Evolutionary conservation across 2,329 filamentous ascomycete genomes (phyloP).

Genomic region (Chrysosporium keratinophilum): DNA sequence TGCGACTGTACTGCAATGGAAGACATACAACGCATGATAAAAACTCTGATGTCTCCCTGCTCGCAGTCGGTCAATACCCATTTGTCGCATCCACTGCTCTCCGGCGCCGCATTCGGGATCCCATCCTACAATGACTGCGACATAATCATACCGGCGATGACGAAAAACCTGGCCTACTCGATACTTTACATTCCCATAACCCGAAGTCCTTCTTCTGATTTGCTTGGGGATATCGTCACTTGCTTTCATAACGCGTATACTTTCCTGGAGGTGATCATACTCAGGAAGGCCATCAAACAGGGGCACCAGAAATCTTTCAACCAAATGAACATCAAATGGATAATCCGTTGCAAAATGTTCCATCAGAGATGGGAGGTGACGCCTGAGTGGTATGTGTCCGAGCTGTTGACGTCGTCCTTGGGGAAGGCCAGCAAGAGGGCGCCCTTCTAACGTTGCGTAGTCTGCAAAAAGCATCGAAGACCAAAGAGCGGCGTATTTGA

Average conservation of each 20-base stretch:
- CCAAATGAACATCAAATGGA: constrained; percentile 60
- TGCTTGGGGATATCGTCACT: constrained; percentile 48
- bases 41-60: constrained; percentile 58
- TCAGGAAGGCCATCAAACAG: constrained; percentile 46
- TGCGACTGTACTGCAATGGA: not conserved
- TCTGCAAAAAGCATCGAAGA: constrained; percentile 48
- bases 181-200: constrained; percentile 47
- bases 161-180: constrained; percentile 73
- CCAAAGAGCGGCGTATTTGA: constrained; percentile 67
- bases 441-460: constrained; percentile 21
- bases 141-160: constrained; percentile 69
- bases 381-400: constrained; percentile 45
- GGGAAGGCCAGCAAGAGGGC: not conserved
- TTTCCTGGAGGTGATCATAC: constrained; percentile 44
- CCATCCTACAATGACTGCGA: constrained; percentile 84
- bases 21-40: constrained; percentile 75
- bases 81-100: constrained; percentile 54
- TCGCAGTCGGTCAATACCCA: constrained; percentile 52
- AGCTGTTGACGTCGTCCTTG: constrained; percentile 24
- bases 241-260: constrained; percentile 46
- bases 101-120: constrained; percentile 49
- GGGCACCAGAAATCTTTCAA: constrained; percentile 58
- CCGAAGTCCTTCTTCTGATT: constrained; percentile 27
- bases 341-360: constrained; percentile 55
- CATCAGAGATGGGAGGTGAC: constrained; percentile 54